Conservation (phyloP, 345 rosid genomes). For the Salix dunnii region DNA sequence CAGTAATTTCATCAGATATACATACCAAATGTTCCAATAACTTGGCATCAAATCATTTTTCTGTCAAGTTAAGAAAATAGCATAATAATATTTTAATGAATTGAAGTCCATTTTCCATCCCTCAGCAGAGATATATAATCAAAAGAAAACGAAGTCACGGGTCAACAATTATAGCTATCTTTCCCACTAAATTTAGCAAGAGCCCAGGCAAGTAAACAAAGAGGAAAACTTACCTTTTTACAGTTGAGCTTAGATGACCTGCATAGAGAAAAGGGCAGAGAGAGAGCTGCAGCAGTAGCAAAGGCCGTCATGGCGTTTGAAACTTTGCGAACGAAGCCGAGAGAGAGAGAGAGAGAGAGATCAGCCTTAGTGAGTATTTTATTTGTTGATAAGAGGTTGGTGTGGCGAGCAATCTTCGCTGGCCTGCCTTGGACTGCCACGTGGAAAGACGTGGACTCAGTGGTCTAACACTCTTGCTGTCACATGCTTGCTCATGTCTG, state of each 20-base stretch:
- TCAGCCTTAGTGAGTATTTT: not conserved
- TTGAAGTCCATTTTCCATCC: not conserved
- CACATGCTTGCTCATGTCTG: constrained; percentile 45
- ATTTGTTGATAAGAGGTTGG: constrained; percentile 71
- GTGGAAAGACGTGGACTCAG: not conserved
- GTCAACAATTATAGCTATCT: not conserved
- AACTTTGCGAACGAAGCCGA: not conserved
- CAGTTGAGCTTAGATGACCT: constrained; percentile 45
- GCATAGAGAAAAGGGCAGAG: constrained; percentile 61
- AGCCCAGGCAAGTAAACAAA: not conserved
- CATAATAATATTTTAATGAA: not conserved
- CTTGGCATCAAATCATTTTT: not conserved
- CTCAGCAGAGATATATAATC: not conserved
- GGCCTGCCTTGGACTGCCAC: constrained; percentile 64
- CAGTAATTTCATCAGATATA: not conserved
- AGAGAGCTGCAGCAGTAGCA: constrained; percentile 63
- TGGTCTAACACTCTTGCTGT: constrained; percentile 11
- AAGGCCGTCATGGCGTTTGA: constrained; percentile 69
- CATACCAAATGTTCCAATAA: not conserved
- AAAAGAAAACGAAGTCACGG: not conserved
- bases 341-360: not conserved
- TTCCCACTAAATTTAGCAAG: not conserved
- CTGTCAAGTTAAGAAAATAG: not conserved
- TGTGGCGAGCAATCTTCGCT: constrained; percentile 60
- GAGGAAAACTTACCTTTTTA: constrained; percentile 53